Conservation (phyloP, 441 rosid genomes). For the Raphanus hybrid region DNA sequence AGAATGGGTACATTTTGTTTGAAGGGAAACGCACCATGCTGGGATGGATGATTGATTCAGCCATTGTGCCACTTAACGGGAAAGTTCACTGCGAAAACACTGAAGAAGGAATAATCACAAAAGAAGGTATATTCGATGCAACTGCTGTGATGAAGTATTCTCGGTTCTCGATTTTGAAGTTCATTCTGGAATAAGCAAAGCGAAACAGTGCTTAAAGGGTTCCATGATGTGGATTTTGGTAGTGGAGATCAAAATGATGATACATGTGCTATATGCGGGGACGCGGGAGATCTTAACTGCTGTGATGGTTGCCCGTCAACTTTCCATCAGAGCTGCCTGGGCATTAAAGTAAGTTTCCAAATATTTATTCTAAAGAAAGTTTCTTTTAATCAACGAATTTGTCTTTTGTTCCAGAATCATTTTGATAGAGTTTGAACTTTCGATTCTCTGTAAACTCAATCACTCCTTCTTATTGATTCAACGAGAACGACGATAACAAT, state of each 20-base stretch:
- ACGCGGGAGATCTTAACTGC: slow-evolving; percentile 93
- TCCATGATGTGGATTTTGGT: slow-evolving; percentile 66
- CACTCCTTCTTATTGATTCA: too few relatives aligned
- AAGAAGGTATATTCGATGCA: slow-evolving; percentile 74
- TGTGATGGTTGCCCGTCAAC: slow-evolving; percentile 98
- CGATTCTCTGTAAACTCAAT: too few relatives aligned
- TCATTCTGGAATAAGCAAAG: slow-evolving; percentile 83
- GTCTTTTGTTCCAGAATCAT: too few relatives aligned
- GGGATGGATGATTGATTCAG: slow-evolving; percentile 86
- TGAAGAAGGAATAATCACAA: slow-evolving; percentile 54
- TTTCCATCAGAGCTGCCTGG: slow-evolving; percentile 90
- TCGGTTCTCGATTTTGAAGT: slow-evolving; percentile 60
- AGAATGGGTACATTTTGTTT: slow-evolving; percentile 64
- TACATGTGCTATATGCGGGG: slow-evolving; percentile 97
- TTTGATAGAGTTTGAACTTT: too few relatives aligned
- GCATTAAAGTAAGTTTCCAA: slow-evolving; percentile 57
- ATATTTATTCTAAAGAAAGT: too few relatives aligned
- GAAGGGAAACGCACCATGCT: slow-evolving; percentile 47
- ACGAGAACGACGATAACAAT: too few relatives aligned
- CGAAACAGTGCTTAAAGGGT: slow-evolving; percentile 48
- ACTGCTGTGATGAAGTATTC: slow-evolving; percentile 70
- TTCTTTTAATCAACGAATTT: too few relatives aligned
- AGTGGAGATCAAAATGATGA: slow-evolving; percentile 93
- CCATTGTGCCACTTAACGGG: slow-evolving; percentile 59
- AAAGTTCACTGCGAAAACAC: slow-evolving; percentile 63